A percentile compares a stretch with the other conserved stretches of the same genome.
These are phyloP conservation scores for Teratosphaeria gauchensis DNA, from an alignment of 2,329 filamentous ascomycete species.

Conservation along the genomic window DNA sequence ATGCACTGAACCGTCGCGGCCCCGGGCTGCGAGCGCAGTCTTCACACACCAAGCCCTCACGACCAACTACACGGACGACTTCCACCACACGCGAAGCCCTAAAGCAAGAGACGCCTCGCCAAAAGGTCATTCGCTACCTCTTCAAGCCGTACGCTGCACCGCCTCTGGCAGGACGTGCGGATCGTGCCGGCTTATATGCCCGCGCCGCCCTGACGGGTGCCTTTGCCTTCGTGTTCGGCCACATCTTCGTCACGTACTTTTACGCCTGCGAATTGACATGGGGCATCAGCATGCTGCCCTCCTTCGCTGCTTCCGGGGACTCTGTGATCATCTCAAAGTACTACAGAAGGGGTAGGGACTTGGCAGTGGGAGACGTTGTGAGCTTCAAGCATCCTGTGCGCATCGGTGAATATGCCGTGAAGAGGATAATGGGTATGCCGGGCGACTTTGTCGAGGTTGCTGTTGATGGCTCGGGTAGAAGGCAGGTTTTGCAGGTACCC, in stretches of 20 bases:
- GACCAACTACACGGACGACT: neutral
- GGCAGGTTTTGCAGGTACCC: conserved; percentile 67
- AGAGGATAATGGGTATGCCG: conserved; percentile 55
- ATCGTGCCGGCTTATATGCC: neutral
- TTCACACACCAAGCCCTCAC: neutral
- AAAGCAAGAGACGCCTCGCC: neutral
- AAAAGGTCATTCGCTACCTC: neutral
- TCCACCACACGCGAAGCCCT: neutral
- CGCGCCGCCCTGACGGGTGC: neutral
- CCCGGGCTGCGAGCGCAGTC: neutral
- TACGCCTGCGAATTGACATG: conserved; percentile 50
- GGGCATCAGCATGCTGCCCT: conserved; percentile 86
- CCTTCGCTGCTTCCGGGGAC: conserved; percentile 59
- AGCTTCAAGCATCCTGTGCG: conserved; percentile 64
- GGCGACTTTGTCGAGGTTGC: conserved; percentile 63
- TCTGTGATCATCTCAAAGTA: conserved; percentile 58
- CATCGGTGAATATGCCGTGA: conserved; percentile 49
- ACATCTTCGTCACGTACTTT: conserved; percentile 42
- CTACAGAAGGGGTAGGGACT: conserved; percentile 57
- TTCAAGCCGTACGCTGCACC: neutral
- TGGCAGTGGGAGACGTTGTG: conserved; percentile 75
- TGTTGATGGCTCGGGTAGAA: conserved; percentile 41
- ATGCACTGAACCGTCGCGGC: neutral
- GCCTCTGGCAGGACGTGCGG: neutral
- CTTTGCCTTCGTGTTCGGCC: conserved; percentile 7